phyloP scores from a whole-genome alignment of 208 protist genomes.

The Entamoeba dispar region DNA sequence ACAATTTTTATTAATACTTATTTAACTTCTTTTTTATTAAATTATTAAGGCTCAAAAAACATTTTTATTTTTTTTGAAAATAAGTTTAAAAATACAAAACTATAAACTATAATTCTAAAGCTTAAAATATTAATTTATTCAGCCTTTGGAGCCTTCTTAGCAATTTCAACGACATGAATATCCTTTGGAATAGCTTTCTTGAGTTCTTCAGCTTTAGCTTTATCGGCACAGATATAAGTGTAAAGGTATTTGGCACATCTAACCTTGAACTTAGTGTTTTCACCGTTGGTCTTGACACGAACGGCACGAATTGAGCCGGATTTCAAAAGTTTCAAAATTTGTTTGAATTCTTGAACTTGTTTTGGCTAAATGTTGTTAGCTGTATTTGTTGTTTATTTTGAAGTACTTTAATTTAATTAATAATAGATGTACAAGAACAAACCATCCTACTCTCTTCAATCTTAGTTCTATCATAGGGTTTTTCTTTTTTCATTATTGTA shows the following conservation, averaged over 20 bases:
- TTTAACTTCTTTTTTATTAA: no score
- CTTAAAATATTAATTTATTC: background rate
- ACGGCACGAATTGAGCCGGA: background rate
- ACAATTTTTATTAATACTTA: no score
- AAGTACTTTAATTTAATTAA: background rate
- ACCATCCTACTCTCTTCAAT: background rate
- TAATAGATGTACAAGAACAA: background rate
- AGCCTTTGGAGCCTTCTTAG: background rate
- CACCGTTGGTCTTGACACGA: background rate
- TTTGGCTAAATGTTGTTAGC: background rate
- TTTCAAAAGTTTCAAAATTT: background rate
- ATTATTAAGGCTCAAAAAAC: no score
- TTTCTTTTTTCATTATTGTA: background rate
- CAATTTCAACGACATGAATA: background rate
- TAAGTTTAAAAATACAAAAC: no score
- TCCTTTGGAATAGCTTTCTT: background rate
- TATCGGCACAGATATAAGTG: background rate
- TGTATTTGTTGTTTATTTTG: no score
- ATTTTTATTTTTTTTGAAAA: no score
- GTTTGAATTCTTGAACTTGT: background rate
- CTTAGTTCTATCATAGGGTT: background rate
- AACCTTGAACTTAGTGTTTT: slow-evolving; percentile 1
- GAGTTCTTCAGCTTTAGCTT: background rate
- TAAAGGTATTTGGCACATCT: background rate
- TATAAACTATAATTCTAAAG: no score